phyloP scores from a whole-genome alignment of 805 yeast genomes.

The Nakazawaea sp. region DNA sequence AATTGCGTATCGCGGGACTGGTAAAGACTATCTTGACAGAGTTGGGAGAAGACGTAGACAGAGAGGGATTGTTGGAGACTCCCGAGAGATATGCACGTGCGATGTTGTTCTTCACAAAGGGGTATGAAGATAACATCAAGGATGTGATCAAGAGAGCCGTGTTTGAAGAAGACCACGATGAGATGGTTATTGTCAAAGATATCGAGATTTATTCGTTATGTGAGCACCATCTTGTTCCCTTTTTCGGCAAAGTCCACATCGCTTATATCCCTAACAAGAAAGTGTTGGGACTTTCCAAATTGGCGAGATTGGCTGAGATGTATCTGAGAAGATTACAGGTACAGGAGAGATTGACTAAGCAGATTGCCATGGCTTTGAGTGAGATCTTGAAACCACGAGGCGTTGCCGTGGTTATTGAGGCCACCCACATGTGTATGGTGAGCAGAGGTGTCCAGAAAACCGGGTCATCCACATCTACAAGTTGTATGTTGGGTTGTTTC shows the following conservation, averaged over 20 bases:
- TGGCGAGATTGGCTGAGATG: constrained; percentile 96
- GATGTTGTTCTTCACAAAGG: constrained; percentile 91
- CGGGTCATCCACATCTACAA: constrained; percentile 88
- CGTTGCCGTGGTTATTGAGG: constrained; percentile 97
- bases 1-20: constrained; percentile 75
- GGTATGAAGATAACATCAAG: constrained; percentile 89
- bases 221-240: constrained; percentile 97
- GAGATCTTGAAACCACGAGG: constrained; percentile 92
- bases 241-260: constrained; percentile 93
- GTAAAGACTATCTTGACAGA: constrained; percentile 72
- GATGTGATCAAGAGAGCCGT: constrained; percentile 93
- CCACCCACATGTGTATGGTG: constrained; percentile 99
- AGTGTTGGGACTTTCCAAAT: constrained; percentile 86
- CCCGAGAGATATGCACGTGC: constrained; percentile 97
- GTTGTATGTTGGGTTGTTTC: constrained; percentile 97
- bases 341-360: constrained; percentile 96
- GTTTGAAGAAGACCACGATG: constrained; percentile 97
- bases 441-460: constrained; percentile 96
- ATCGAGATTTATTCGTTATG: constrained; percentile 89
- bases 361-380: constrained; percentile 91
- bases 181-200: constrained; percentile 96
- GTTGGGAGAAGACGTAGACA: constrained; percentile 81
- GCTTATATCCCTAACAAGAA: constrained; percentile 96
- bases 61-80: constrained; percentile 90
- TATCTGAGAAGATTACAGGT: constrained; percentile 93